Percentiles rank a stretch among this genome's conserved stretches.
Conservation (phyloP, 2,329 filamentous ascomycete species). For the Annulohypoxylon truncatum region DNA sequence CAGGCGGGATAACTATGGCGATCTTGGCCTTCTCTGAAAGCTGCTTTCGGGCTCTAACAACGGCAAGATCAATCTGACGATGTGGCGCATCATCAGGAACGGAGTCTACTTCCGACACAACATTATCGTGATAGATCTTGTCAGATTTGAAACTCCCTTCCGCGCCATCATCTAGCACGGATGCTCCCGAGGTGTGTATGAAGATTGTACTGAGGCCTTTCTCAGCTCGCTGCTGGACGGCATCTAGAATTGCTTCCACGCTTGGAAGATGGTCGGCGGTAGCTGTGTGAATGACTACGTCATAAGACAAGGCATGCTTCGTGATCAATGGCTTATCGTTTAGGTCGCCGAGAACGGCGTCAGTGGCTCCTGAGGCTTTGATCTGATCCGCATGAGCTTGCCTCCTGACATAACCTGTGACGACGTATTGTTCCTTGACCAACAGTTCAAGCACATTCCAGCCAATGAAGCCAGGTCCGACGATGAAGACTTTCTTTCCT, state of each 20-base stretch:
- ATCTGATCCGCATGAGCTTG: constrained; percentile 53
- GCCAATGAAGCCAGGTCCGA: constrained; percentile 61
- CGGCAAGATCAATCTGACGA: constrained; percentile 58
- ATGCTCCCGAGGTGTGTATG: constrained; percentile 61
- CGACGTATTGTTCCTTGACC: constrained; percentile 54
- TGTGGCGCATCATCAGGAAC: constrained; percentile 57
- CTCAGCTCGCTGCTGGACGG: constrained; percentile 54
- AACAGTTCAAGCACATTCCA: constrained; percentile 59
- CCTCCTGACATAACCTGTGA: constrained; percentile 58
- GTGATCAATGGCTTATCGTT: constrained; percentile 55
- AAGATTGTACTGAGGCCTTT: constrained; percentile 56
- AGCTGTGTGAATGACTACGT: constrained; percentile 61
- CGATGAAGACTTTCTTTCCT: constrained; percentile 54
- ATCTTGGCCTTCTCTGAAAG: constrained; percentile 56
- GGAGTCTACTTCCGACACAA: constrained; percentile 54
- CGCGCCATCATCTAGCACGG: constrained; percentile 54
- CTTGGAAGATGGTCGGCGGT: constrained; percentile 61
- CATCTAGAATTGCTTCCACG: constrained; percentile 58
- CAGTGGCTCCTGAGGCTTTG: constrained; percentile 50
- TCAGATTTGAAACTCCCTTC: constrained; percentile 51
- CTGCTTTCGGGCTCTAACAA: constrained; percentile 52
- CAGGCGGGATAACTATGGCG: constrained; percentile 60
- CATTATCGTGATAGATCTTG: constrained; percentile 57
- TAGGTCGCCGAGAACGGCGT: constrained; percentile 55
- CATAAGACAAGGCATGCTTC: constrained; percentile 52